Conservation (phyloP, 2,329 filamentous ascomycete species). For the Westerdykella ornata region DNA sequence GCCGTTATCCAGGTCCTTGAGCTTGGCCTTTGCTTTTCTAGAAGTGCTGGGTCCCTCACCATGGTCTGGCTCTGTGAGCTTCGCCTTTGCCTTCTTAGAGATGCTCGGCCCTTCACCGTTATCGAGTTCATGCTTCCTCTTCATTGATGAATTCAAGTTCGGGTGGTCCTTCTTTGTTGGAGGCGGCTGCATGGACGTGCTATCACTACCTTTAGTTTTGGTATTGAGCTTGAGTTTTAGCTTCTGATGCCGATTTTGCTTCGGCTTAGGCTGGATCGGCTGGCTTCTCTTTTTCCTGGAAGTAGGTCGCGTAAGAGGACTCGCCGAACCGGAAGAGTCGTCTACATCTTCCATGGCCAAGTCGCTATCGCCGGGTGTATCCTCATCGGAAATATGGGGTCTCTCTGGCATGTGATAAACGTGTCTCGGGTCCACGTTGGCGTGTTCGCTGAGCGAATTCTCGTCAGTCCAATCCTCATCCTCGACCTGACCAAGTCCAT, state of each 20-base stretch:
- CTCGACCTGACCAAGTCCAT: conserved; percentile 50
- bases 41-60: background rate
- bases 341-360: conserved; percentile 39
- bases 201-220: background rate
- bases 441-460: conserved; percentile 27
- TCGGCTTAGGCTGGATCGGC: conserved; percentile 4
- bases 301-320: conserved; percentile 7
- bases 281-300: too few species aligned
- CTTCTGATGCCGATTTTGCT: conserved; percentile 14
- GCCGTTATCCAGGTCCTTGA: background rate
- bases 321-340: conserved; percentile 25
- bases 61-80: background rate
- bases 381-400: background rate
- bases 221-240: conserved; percentile 22
- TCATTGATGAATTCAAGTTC: background rate
- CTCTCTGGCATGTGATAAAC: conserved; percentile 18
- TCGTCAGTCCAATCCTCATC: conserved; percentile 41
- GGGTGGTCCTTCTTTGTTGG: conserved; percentile 9
- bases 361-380: conserved; percentile 6
- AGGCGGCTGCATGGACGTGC: conserved; percentile 8
- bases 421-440: conserved; percentile 30
- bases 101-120: background rate
- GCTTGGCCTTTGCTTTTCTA: background rate
- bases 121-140: background rate
- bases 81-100: background rate